Evolutionary conservation across 257 asterid species (phyloP).

Genomic region (Primulina eburnea): DNA sequence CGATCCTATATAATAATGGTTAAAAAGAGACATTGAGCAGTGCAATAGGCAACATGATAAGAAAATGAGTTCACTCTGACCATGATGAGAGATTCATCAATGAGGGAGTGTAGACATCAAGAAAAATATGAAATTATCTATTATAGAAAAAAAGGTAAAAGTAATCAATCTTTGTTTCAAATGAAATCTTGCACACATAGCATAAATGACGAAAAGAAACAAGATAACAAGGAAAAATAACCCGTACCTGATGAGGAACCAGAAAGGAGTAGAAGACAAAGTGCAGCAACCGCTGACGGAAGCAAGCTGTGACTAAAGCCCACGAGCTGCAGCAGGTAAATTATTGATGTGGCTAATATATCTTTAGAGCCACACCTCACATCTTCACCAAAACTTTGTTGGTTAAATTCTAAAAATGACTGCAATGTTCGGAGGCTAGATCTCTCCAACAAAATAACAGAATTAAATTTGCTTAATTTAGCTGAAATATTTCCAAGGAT

Average conservation of each 20-base stretch:
- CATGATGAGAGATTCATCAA: neutral
- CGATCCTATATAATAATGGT: conserved; percentile 35
- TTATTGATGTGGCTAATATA: conserved; percentile 52
- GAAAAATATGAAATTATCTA: neutral
- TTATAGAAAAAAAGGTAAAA: neutral
- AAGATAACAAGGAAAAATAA: no score
- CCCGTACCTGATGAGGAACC: conserved; percentile 50
- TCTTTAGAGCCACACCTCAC: conserved; percentile 34
- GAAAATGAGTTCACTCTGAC: neutral
- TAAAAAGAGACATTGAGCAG: conserved; percentile 12
- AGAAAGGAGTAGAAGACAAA: conserved; percentile 56
- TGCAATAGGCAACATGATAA: conserved; percentile 2
- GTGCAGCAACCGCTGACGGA: conserved; percentile 72
- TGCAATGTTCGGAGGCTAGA: conserved; percentile 37
- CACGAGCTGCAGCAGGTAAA: conserved; percentile 62
- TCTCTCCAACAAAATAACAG: conserved; percentile 31
- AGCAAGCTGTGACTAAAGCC: conserved; percentile 48
- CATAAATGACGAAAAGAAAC: no score
- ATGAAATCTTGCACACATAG: no score
- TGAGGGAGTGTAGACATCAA: neutral
- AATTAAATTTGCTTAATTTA: conserved; percentile 32
- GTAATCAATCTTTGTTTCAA: no score
- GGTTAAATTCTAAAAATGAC: conserved; percentile 46
- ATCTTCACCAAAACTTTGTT: conserved; percentile 29
- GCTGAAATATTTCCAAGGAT: conserved; percentile 55